Base-by-base conservation (phyloP, 2,329 filamentous ascomycete genomes). In the Fusarium caatingaense region DNA sequence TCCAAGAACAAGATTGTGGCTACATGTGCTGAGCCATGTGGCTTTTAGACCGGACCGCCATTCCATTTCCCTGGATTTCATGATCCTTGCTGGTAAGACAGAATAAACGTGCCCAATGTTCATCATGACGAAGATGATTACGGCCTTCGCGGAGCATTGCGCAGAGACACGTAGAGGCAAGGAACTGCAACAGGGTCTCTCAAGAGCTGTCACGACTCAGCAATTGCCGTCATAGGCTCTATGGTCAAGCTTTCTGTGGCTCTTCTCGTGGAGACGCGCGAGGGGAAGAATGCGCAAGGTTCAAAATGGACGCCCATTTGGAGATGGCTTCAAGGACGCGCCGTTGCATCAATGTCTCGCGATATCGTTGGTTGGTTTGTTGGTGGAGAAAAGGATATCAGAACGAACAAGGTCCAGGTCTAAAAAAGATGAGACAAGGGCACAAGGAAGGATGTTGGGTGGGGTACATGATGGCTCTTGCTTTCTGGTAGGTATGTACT, bases 291-390 rank as follows among this genome's bases (percentile, higher is more conserved):
- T 30, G 55, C 67, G 53, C 37, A 61, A 55, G 48, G 51, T 63
- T 49, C 41, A 45, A 60, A 59, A 65, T 63, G 69, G 62, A 63
- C 64, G 51, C 60, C 60, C 56, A 64, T 59, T 73, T 74, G 62
- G 64, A 72, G 71, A 74, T 74, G 69, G 72, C 71, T 71, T 72
- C 72, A 63, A 66, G 44, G 59, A 70, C 69, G 69, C 62, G 67
- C 62, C 60, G 69, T 68, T 68, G 67, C 60, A 73, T 64, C 56
- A 56, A 70, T 69, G 72, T 70, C 71, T 69, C 64, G 71, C 68
- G 60, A 65, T 70, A 64, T 66, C 55, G 65, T 72, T 74, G 73
- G 73, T 67, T 74, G 54, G 64, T 67, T 74, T 54, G 60, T 63
- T 58, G 50, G 73, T 74, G 73, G 73, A 62, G 71, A 61, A 64